Percentiles rank a stretch among this genome's conserved stretches.
phyloP scores from a whole-genome alignment of 257 asterid genomes.

The Agastache rugosa region DNA sequence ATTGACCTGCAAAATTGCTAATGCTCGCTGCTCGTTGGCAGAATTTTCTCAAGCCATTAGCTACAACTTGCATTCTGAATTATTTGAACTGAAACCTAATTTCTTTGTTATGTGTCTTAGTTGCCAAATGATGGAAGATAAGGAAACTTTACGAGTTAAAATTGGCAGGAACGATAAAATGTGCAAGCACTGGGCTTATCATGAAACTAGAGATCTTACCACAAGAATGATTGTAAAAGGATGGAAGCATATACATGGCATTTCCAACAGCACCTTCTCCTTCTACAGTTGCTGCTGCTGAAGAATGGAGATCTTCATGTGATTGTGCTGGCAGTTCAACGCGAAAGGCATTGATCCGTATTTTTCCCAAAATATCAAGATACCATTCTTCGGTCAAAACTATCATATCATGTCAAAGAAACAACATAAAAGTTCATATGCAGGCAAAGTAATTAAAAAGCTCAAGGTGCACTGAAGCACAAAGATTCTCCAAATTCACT shows the following conservation, averaged over 20 bases:
- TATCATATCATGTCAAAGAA: constrained; percentile 60
- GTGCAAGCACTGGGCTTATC: constrained; percentile 20
- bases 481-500: constrained; percentile 25
- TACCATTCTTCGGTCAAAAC: constrained; percentile 93
- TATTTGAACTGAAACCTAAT: background rate
- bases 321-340: constrained; percentile 74
- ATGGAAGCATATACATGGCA: constrained; percentile 80
- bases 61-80: constrained; percentile 10
- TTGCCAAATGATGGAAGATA: constrained; percentile 8
- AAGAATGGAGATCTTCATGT: constrained; percentile 72
- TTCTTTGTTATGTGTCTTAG: constrained; percentile 3
- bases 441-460: constrained; percentile 19
- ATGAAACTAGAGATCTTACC: constrained; percentile 56
- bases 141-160: background rate
- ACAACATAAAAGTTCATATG: constrained; percentile 26
- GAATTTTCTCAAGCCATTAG: background rate
- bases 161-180: background rate
- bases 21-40: constrained; percentile 18
- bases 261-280: constrained; percentile 90
- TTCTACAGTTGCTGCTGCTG: constrained; percentile 80
- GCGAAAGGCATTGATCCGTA: constrained; percentile 87
- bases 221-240: constrained; percentile 89
- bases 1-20: background rate
- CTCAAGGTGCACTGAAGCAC: background rate
- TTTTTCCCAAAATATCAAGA: constrained; percentile 66